A percentile compares a stretch with the other conserved stretches of the same genome.
Evolutionary conservation across 2,329 filamentous ascomycete genomes (phyloP).

Genomic region (Phialophora verrucosa): DNA sequence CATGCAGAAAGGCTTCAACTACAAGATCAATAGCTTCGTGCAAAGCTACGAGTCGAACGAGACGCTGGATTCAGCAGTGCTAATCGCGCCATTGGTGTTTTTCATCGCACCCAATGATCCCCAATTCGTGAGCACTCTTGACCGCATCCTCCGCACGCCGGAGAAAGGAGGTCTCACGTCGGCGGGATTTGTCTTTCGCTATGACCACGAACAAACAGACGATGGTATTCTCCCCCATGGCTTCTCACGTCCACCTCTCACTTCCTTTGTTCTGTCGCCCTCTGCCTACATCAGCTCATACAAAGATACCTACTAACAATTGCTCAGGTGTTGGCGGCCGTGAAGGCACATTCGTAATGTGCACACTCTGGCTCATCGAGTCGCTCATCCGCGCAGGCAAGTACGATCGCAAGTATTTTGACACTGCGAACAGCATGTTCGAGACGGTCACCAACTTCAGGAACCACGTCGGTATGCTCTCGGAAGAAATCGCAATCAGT

Average conservation of each 20-base stretch:
- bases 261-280: constrained; percentile 25
- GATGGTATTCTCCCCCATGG: constrained; percentile 60
- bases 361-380: constrained; percentile 82
- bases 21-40: constrained; percentile 70
- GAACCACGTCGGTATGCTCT: constrained; percentile 79
- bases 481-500: constrained; percentile 74
- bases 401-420: constrained; percentile 43
- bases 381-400: constrained; percentile 66
- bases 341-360: constrained; percentile 81
- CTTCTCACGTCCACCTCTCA: neutral
- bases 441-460: constrained; percentile 79
- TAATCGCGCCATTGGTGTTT: constrained; percentile 79
- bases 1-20: constrained; percentile 79
- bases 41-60: constrained; percentile 77
- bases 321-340: constrained; percentile 69
- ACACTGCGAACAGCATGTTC: constrained; percentile 68
- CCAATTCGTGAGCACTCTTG: constrained; percentile 73
- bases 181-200: constrained; percentile 76
- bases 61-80: constrained; percentile 73
- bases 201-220: constrained; percentile 70
- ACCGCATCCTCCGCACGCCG: constrained; percentile 71
- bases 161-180: constrained; percentile 78
- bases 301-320: neutral
- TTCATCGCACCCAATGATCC: constrained; percentile 80
- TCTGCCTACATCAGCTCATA: neutral